Percentiles rank a stretch among this genome's conserved stretches.
These are phyloP conservation scores for Picea sitchensis DNA, from an alignment of 75 land plant genomes.

Conservation along the genomic window DNA sequence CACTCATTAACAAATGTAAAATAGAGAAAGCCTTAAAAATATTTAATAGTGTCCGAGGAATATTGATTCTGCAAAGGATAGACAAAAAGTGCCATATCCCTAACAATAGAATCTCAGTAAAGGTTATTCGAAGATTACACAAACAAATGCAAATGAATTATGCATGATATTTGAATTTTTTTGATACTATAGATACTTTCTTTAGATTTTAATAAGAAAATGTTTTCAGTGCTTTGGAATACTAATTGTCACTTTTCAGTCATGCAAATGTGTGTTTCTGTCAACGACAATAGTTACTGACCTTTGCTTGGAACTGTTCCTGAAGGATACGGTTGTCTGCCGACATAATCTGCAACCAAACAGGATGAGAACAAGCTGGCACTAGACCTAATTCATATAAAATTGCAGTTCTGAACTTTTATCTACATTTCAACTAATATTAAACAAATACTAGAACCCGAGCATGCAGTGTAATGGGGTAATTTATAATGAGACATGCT, in stretches of 20 bases:
- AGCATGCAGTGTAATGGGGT: neutral
- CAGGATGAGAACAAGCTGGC: neutral
- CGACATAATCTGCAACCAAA: conserved; percentile 65
- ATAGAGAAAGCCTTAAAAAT: conserved; percentile 2
- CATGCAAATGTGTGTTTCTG: neutral
- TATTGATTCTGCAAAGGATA: neutral
- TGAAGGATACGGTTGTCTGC: conserved; percentile 97
- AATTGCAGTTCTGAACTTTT: neutral
- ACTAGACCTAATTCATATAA: neutral
- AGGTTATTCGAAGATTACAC: neutral
- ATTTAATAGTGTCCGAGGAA: neutral
- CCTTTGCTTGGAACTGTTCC: conserved; percentile 74
- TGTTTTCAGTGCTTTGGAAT: neutral
- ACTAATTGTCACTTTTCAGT: neutral
- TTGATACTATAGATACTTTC: neutral
- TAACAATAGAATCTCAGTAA: neutral
- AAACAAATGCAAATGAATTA: neutral
- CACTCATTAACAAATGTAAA: neutral
- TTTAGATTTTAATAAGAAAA: neutral
- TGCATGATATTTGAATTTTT: neutral
- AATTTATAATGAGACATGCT: neutral
- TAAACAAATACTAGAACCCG: neutral
- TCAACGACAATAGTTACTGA: neutral
- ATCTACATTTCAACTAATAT: neutral
- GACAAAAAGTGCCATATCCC: neutral